Evolutionary conservation across 1,284 basidiomycete species (phyloP), one percentile per base, ranked within the genome.

Genomic region (Schizophyllum amplum): DNA sequence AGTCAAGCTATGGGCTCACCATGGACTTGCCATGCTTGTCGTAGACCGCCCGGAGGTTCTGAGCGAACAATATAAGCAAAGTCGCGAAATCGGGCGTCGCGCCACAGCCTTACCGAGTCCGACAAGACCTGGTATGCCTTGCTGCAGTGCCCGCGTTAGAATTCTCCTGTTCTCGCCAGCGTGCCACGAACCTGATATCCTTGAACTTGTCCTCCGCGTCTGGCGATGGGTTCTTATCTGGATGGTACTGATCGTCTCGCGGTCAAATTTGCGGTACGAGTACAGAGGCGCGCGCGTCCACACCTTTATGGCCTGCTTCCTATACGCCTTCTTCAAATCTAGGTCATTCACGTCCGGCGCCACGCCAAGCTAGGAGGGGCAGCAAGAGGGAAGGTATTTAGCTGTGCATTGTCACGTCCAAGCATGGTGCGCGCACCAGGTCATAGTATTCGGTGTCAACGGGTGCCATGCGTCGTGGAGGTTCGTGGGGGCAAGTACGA

Each of bases 201-300:
- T 97, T 94, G 78, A 98, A 97, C 75, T 86, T 93, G 68, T 90
- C 86, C 69, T 94, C 92, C 5, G 93, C 93, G 67, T 92, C 91
- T 22, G 84, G 80, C 1, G 90, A 87, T 13, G 83, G 79, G 68
- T 98, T 97, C 81, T 95, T 95, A 75, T 97, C 94, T 9, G 94
- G 93, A 69, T 95, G 93, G 68, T 87, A 95, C 90, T 94, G 62
- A 20, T 53, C 21, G 15, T 26, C n/a, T 17, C 51, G 59, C 51
- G 55, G 27, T 24, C 20, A 57, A 26, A 54, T 25, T 24, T 21
- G 48, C n/a, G n/a, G n/a, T 22, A 47, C 17, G 47, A 4, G 50
- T 27, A n/a, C 24, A 49, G 50, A 56, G 53, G 54, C 17, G 57
- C 53, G 15, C 24, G 5, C 27, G 27, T 49, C 23, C 20, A 21